Base-by-base conservation (phyloP, 352 stramenopile genomes). In the Thalassiosira sp. region DNA sequence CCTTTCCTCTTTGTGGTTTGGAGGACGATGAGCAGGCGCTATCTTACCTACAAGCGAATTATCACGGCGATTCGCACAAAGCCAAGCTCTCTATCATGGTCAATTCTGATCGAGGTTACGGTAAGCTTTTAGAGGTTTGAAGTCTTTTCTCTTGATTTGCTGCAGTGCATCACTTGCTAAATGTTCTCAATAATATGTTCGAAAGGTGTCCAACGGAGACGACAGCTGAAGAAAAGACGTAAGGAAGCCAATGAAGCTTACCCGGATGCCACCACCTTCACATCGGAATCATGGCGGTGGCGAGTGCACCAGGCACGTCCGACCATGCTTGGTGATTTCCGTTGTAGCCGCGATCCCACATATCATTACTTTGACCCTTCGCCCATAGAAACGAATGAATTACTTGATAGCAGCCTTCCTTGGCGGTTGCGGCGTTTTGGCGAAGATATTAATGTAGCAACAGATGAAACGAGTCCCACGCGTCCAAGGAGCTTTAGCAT, bases 231-330 rank as follows among this genome's bases (percentile, higher is more conserved):
- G 58, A 83, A 83, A 57, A 83, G 76, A 43, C 67, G 69, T 18
- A 83, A 83, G 31, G 75, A 79, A 10, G 61, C 56, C 18, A 57
- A 58, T 28, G 60, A 68, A 63, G 42, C 67, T 5, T 78, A 61
- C 33, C 40, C 75, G 57, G 61, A 83, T 49, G 66, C 75, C 18
- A 83, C 75, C 35, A 69, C 75, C 13, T 83, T 83, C 37, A 79
- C 75, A 22, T 83, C 75, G 40, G 75, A 83, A 62, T 83, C 75
- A 52, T 83, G 75, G 75, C 46, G 75, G 40, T 83, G 75, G 75
- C 51, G 75, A 72, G 66, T 83, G 20, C 68, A 83, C 48, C 75
- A 78, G 27, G 66, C 75, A 56, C 57, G 63, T 31, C 63, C 67
- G 45, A 78, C 62, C 7, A 83, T 83, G 75, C 63, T 83, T 28